A percentile compares a stretch with the other conserved stretches of the same genome.
These are phyloP conservation scores for Aspergillus felis DNA, from an alignment of 2,329 filamentous ascomycete species.

Conservation along the genomic window DNA sequence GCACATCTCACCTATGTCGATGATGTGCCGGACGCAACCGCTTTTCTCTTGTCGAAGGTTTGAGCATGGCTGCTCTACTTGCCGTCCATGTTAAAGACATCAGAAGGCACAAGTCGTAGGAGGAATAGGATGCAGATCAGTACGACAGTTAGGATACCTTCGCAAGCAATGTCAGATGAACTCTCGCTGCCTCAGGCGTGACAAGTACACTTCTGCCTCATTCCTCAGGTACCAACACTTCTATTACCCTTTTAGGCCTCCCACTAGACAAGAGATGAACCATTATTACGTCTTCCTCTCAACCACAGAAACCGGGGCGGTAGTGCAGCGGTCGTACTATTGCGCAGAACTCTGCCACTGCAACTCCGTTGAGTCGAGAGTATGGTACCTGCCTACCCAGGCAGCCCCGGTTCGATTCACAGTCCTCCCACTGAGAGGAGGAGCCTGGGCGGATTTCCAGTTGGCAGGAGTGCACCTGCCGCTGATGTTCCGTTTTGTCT, in stretches of 20 bases:
- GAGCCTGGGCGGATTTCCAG: neutral
- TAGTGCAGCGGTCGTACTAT: neutral
- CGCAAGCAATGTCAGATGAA: neutral
- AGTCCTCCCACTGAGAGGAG: neutral
- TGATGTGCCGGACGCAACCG: conserved; percentile 11
- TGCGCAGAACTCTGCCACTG: neutral
- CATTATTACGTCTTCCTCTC: neutral
- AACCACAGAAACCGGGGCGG: neutral
- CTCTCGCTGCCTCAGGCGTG: neutral
- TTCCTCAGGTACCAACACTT: neutral
- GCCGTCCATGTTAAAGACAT: neutral
- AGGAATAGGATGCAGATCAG: neutral
- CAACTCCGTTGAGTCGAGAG: neutral
- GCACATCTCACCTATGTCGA: conserved; percentile 13
- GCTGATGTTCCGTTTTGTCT: neutral
- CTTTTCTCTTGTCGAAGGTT: conserved; percentile 6
- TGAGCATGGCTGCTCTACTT: neutral
- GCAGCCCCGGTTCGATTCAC: neutral
- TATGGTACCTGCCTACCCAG: neutral
- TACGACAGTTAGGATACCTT: neutral
- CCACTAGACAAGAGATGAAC: neutral
- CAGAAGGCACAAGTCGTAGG: neutral
- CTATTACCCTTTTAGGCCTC: neutral
- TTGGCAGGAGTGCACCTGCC: neutral
- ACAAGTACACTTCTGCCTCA: neutral